These are phyloP conservation scores for Spergularia marina DNA, from an alignment of 148 eudicot species.

Conservation along the genomic window DNA sequence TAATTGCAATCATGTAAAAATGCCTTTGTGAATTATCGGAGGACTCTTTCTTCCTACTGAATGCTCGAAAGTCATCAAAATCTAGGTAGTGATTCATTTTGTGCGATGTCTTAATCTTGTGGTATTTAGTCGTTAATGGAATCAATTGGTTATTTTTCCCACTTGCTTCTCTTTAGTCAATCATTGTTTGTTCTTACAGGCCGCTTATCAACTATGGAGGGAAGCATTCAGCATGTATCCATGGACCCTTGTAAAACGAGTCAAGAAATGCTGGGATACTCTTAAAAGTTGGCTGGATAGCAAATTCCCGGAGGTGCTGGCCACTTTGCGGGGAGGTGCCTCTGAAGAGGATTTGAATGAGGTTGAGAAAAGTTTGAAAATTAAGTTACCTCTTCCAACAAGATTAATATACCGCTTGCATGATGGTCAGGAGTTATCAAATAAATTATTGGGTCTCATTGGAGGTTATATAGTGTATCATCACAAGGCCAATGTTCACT, in stretches of 20 bases:
- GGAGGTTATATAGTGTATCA: slow-evolving; percentile 79
- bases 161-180: slow-evolving; percentile 6
- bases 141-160: background rate
- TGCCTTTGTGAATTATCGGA: background rate
- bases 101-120: background rate
- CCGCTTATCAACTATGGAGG: slow-evolving; percentile 78
- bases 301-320: slow-evolving; percentile 64
- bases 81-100: background rate
- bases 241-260: slow-evolving; percentile 77
- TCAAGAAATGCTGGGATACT: slow-evolving; percentile 61
- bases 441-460: slow-evolving; percentile 57
- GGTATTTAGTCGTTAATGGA: background rate
- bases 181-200: slow-evolving; percentile 35
- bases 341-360: slow-evolving; percentile 66
- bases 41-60: background rate
- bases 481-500: slow-evolving; percentile 53
- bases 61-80: background rate
- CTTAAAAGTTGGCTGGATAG: slow-evolving; percentile 54
- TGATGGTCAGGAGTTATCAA: slow-evolving; percentile 66
- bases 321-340: slow-evolving; percentile 62
- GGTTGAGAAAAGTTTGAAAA: slow-evolving; percentile 53
- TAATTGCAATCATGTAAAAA: background rate
- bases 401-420: slow-evolving; percentile 77
- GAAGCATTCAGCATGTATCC: slow-evolving; percentile 67
- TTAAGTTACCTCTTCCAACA: slow-evolving; percentile 74